Percentiles rank a stretch among this genome's conserved stretches.
Evolutionary conservation across 163 green algal genomes (phyloP).

Genomic region (Smithsoniella earleae): DNA sequence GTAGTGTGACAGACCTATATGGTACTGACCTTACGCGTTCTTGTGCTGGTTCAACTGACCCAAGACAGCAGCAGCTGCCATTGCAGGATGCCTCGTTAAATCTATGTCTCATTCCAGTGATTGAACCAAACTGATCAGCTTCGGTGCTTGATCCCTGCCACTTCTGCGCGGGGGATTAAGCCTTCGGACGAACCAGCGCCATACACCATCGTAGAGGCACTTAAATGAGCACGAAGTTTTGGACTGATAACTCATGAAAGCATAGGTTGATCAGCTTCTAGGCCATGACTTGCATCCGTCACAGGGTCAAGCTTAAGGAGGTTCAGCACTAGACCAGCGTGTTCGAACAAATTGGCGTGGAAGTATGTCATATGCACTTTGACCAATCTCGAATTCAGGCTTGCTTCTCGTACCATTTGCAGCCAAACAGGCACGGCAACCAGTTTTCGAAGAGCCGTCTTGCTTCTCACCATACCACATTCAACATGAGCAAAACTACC

Average conservation of each 20-base stretch:
- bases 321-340: neutral
- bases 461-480: neutral
- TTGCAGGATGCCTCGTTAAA: neutral
- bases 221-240: neutral
- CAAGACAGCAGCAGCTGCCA: neutral
- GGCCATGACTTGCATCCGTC: neutral
- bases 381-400: neutral
- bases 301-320: neutral
- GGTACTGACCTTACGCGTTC: too few relatives aligned
- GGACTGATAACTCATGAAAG: neutral
- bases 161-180: too few relatives aligned
- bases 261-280: neutral
- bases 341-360: neutral
- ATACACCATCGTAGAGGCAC: neutral
- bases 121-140: too few relatives aligned
- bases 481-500: neutral
- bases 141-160: too few relatives aligned
- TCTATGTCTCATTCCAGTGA: neutral
- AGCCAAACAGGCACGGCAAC: neutral
- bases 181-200: too few relatives aligned
- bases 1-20: too few relatives aligned
- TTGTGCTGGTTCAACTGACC: neutral
- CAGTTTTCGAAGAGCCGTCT: neutral
- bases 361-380: neutral
- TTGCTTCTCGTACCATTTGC: neutral